A percentile compares a stretch with the other conserved stretches of the same genome.
phyloP scores from a whole-genome alignment of 2,329 filamentous ascomycete genomes.

The Coniochaeta sp. region DNA sequence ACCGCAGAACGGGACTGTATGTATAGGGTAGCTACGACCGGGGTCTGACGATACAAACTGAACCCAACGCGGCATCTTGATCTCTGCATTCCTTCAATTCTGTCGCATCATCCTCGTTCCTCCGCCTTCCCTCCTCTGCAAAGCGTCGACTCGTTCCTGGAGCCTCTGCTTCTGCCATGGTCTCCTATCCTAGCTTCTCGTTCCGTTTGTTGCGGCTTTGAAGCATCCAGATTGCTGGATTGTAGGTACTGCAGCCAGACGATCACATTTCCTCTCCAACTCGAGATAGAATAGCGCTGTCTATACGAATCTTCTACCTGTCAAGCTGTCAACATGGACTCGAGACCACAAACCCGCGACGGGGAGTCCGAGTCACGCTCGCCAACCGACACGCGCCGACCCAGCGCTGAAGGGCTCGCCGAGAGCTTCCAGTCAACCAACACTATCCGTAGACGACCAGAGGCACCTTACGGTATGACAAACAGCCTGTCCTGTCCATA shows the following conservation, averaged over 20 bases:
- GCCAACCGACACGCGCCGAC: slow-evolving; percentile 42
- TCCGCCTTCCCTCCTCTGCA: background rate
- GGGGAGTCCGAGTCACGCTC: slow-evolving; percentile 28
- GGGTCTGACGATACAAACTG: background rate
- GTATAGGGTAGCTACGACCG: background rate
- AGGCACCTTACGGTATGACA: slow-evolving; percentile 45
- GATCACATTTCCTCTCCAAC: background rate
- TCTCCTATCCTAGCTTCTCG: background rate
- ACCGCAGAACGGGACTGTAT: too few species aligned
- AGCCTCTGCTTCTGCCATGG: background rate
- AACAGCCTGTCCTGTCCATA: background rate
- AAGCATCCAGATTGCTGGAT: background rate
- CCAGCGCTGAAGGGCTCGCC: slow-evolving; percentile 20
- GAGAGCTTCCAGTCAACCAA: slow-evolving; percentile 54
- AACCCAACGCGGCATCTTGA: background rate
- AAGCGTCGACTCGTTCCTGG: background rate
- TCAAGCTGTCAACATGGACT: slow-evolving; percentile 32
- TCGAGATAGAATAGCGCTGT: background rate
- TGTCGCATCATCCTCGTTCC: background rate
- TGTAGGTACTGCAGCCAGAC: background rate
- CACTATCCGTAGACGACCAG: slow-evolving; percentile 50
- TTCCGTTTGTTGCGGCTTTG: background rate
- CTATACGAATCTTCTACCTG: background rate
- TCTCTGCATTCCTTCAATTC: background rate
- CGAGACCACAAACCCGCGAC: slow-evolving; percentile 8